Evolutionary conservation across 257 asterid genomes (phyloP).

Genomic region (Salvia miltiorrhiza): DNA sequence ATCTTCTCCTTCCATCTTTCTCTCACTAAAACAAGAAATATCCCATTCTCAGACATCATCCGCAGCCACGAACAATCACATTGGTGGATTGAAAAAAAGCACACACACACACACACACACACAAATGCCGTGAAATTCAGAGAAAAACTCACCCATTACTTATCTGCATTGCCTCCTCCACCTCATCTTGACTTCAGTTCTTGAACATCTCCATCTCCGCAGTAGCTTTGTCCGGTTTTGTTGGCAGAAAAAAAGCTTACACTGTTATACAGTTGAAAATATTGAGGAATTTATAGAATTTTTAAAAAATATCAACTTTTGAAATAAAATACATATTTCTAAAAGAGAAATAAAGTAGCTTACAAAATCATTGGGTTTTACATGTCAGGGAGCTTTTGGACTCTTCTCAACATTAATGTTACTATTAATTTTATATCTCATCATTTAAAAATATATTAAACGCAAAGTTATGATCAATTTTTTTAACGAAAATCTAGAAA

Average conservation of each 20-base stretch:
- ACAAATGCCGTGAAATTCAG: background rate
- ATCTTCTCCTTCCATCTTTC: constrained; percentile 45
- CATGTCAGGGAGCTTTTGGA: constrained; percentile 34
- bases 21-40: constrained; percentile 23
- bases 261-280: background rate
- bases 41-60: constrained; percentile 18
- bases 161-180: constrained; percentile 32
- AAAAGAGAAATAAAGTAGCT: background rate
- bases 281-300: constrained; percentile 7
- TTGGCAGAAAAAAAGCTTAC: background rate
- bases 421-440: background rate
- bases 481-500: background rate
- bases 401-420: constrained; percentile 29
- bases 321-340: background rate
- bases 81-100: background rate
- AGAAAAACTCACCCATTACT: constrained; percentile 24
- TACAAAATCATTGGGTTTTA: constrained; percentile 21
- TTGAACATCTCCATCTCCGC: constrained; percentile 1
- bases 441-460: background rate
- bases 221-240: constrained; percentile 13
- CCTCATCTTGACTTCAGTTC: constrained; percentile 11
- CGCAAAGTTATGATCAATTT: background rate
- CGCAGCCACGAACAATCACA: background rate
- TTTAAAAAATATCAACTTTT: background rate
- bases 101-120: background rate